These are phyloP conservation scores for Syzygium syzygioides DNA, from an alignment of 441 rosid genomes.

Conservation along the genomic window DNA sequence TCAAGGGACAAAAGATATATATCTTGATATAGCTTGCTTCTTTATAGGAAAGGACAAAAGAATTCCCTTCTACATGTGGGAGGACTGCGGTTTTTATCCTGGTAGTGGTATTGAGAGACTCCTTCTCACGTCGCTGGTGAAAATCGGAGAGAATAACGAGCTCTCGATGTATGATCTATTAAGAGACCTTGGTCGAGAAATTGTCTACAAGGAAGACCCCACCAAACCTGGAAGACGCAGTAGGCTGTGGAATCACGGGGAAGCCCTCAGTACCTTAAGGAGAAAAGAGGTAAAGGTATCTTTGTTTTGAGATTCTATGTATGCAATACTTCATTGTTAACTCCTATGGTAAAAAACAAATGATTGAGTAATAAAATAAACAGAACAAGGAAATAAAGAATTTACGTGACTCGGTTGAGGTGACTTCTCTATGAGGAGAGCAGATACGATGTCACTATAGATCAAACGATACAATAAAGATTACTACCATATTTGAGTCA, in stretches of 20 bases:
- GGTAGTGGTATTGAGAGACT: background rate
- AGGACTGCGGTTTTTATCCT: background rate
- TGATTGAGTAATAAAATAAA: no score
- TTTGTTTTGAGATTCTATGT: background rate
- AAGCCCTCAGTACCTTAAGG: fast-evolving
- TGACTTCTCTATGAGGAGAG: no score
- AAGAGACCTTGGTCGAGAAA: background rate
- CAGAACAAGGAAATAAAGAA: no score
- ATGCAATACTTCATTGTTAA: fast-evolving
- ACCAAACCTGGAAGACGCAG: fast-evolving
- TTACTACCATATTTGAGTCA: no score
- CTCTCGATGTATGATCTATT: background rate
- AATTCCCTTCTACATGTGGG: background rate
- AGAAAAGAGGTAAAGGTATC: background rate
- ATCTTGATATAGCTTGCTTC: conserved; percentile 3
- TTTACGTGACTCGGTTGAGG: no score
- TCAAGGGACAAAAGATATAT: background rate
- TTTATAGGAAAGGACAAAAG: background rate
- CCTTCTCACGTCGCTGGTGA: background rate
- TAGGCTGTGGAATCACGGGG: background rate
- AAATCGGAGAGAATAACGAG: background rate
- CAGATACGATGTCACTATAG: no score
- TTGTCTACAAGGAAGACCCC: fast-evolving
- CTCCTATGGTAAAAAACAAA: no score
- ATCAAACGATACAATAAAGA: no score